Evolutionary conservation across 441 rosid genomes (phyloP).

Genomic region (Sinapis alba): DNA sequence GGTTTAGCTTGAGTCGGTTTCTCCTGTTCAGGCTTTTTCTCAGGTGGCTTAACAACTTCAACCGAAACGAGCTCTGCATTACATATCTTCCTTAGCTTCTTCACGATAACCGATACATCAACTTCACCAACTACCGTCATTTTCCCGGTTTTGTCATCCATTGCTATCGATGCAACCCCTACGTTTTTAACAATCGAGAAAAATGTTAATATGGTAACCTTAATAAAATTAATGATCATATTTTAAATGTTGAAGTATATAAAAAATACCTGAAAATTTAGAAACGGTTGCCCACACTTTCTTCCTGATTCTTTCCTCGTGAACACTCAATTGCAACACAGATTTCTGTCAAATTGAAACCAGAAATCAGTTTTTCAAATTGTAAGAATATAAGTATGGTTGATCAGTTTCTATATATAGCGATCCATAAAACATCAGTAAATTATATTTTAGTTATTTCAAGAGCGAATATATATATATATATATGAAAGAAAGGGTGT

Average conservation of each 20-base stretch:
- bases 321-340: conserved; percentile 2
- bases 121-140: conserved; percentile 59
- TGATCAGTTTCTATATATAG: background rate
- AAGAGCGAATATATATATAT: background rate
- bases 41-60: conserved; percentile 65
- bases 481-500: background rate
- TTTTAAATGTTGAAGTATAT: background rate
- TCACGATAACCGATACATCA: conserved; percentile 49
- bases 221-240: background rate
- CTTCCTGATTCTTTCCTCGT: conserved; percentile 1
- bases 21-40: conserved; percentile 58
- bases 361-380: background rate
- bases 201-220: background rate
- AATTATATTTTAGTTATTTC: background rate
- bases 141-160: conserved; percentile 65
- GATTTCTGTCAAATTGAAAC: background rate
- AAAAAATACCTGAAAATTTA: background rate
- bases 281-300: background rate
- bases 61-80: conserved; percentile 52
- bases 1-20: conserved; percentile 11
- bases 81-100: conserved; percentile 62
- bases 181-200: background rate
- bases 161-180: conserved; percentile 55
- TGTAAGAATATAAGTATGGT: background rate
- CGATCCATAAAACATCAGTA: background rate